These are phyloP conservation scores for Alloteropsis semialata DNA, from an alignment of 176 grass and related monocot genomes.

Conservation along the genomic window DNA sequence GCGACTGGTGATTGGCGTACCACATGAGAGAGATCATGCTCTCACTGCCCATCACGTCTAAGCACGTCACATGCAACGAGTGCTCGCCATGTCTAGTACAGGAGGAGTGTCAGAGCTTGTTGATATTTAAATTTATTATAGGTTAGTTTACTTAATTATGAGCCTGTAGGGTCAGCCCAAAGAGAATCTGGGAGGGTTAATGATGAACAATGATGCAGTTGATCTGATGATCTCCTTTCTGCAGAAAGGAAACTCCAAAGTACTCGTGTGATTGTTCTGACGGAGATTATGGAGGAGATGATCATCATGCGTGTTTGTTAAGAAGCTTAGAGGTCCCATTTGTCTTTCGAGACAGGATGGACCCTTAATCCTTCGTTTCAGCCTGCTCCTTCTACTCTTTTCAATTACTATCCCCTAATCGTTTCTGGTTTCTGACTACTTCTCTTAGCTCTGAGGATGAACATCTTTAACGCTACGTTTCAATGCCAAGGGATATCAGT, in stretches of 20 bases:
- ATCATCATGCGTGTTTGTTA: background rate
- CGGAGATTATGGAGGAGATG: background rate
- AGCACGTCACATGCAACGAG: background rate
- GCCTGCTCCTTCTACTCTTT: background rate
- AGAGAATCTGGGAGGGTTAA: background rate
- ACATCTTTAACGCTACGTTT: too few species aligned
- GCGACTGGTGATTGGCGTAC: background rate
- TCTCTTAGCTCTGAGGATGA: too few species aligned
- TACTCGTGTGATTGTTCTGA: background rate
- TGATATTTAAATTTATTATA: background rate
- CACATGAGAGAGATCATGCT: background rate
- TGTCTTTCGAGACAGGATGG: background rate
- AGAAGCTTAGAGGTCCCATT: background rate
- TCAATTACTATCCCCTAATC: background rate
- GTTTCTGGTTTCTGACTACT: too few species aligned
- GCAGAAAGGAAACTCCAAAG: background rate
- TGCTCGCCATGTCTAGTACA: background rate
- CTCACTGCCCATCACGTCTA: background rate
- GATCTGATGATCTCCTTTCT: conserved; percentile 1
- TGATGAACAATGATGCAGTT: conserved; percentile 15
- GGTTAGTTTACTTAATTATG: background rate
- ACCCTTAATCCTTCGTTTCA: background rate
- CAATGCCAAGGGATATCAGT: too few species aligned
- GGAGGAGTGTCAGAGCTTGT: background rate
- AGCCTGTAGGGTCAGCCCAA: background rate